A percentile compares a stretch with the other conserved stretches of the same genome.
Evolutionary conservation across 768 basidiomycete genomes (phyloP).

Genomic region (Pulveroboletus sp.): DNA sequence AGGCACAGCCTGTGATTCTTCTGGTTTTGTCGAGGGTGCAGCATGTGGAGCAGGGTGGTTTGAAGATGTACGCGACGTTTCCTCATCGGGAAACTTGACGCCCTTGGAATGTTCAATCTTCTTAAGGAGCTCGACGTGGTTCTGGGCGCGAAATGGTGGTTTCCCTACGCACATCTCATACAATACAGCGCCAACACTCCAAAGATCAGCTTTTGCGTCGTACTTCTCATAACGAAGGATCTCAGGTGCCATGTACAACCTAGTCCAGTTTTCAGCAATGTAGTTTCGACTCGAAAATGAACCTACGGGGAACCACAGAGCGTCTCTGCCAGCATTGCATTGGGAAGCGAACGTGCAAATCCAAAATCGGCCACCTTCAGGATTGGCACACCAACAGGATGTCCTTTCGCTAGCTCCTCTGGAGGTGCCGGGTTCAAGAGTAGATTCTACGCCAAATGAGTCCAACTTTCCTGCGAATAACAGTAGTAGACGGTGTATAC

Average conservation of each 20-base stretch:
- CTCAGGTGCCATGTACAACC: conserved; percentile 98
- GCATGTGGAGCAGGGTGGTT: conserved; percentile 25
- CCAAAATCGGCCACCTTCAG: conserved; percentile 99
- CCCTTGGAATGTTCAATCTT: conserved; percentile 91
- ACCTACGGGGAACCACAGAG: conserved; percentile 95
- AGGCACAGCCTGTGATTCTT: conserved; percentile 61
- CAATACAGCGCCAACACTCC: conserved; percentile 96
- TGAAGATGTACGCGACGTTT: conserved; percentile 46
- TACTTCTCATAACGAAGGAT: conserved; percentile 97
- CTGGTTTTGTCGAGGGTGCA: conserved; percentile 31
- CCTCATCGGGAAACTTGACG: conserved; percentile 93
- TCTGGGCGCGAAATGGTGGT: conserved; percentile 93
- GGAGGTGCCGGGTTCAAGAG: conserved; percentile 80
- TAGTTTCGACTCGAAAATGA: not conserved
- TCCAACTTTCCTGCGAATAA: not conserved
- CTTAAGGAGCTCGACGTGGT: conserved; percentile 93
- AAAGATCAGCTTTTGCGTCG: conserved; percentile 95
- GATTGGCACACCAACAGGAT: conserved; percentile 89
- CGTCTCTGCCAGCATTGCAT: conserved; percentile 94
- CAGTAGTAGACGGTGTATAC: conserved; percentile 31
- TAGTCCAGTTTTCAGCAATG: conserved; percentile 26
- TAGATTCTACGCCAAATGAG: conserved; percentile 62
- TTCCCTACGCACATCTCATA: conserved; percentile 94
- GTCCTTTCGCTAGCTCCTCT: conserved; percentile 80
- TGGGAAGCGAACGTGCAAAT: conserved; percentile 90